Percentiles rank a stretch among this genome's conserved stretches.
These are phyloP conservation scores for cucumber (Cucumis sativus) DNA, from an alignment of 306 rosid species.

Conservation along the genomic window DNA sequence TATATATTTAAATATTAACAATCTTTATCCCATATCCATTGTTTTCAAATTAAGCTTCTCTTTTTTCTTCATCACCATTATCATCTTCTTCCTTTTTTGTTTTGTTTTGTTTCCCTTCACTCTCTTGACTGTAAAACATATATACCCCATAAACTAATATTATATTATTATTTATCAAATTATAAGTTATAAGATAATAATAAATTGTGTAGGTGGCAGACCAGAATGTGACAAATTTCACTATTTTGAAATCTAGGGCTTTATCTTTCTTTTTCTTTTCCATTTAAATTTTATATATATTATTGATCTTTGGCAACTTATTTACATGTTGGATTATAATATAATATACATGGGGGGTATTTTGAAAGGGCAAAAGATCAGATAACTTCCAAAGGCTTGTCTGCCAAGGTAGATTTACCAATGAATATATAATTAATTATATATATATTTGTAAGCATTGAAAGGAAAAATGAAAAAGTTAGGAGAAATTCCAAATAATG, in stretches of 20 bases:
- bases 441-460: neutral
- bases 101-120: neutral
- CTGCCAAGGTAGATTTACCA: constrained; percentile 3
- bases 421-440: neutral
- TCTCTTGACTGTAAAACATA: neutral
- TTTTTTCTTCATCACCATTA: neutral
- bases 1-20: neutral
- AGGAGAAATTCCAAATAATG: neutral
- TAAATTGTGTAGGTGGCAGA: neutral
- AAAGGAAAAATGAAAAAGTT: neutral
- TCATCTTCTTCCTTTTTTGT: neutral
- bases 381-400: neutral
- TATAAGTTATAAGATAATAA: neutral
- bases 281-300: neutral
- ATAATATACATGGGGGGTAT: neutral
- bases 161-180: neutral
- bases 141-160: neutral
- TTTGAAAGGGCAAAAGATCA: neutral
- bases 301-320: neutral
- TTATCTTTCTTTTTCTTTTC: neutral
- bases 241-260: neutral
- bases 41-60: neutral
- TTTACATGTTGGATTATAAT: neutral
- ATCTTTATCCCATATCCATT: neutral
- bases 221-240: neutral